Conservation (phyloP, 352 stramenopile species). For the Peronosclerospora sorghi region DNA sequence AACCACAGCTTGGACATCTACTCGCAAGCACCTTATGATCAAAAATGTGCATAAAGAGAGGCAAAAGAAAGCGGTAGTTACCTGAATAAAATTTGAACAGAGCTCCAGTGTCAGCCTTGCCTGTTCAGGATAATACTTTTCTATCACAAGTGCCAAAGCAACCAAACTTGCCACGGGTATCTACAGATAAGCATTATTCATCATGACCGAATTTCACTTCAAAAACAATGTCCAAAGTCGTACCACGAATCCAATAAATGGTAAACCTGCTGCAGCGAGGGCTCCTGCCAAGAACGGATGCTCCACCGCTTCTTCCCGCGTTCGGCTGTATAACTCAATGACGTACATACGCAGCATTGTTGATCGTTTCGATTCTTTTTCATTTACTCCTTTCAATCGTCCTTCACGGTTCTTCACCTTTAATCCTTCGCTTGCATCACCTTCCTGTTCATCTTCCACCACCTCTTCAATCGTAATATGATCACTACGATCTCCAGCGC, state of each 20-base stretch:
- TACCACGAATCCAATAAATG: slow-evolving; percentile 72
- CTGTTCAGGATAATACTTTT: slow-evolving; percentile 76
- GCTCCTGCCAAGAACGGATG: slow-evolving; percentile 54
- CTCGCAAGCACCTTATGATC: neutral
- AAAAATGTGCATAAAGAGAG: no score
- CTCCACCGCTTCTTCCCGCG: slow-evolving; percentile 28
- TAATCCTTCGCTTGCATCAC: slow-evolving; percentile 3
- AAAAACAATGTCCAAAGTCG: slow-evolving; percentile 3
- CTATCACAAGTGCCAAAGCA: slow-evolving; percentile 54
- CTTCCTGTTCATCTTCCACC: slow-evolving; percentile 18
- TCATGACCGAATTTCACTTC: neutral
- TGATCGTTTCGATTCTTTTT: slow-evolving; percentile 10
- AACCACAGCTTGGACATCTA: slow-evolving; percentile 78
- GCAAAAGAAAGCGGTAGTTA: slow-evolving; percentile 4
- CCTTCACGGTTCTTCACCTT: neutral
- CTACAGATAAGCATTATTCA: slow-evolving; percentile 15
- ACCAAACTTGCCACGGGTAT: slow-evolving; percentile 64
- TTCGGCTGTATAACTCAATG: slow-evolving; percentile 28
- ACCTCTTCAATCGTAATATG: slow-evolving; percentile 66
- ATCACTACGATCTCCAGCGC: slow-evolving; percentile 24
- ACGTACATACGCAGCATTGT: slow-evolving; percentile 39
- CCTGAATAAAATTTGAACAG: slow-evolving; percentile 61
- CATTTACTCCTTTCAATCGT: neutral
- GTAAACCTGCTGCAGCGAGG: slow-evolving; percentile 45
- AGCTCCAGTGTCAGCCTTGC: slow-evolving; percentile 55